Base-by-base conservation (phyloP, 1,284 basidiomycete genomes). In the Leccinum proliferum region DNA sequence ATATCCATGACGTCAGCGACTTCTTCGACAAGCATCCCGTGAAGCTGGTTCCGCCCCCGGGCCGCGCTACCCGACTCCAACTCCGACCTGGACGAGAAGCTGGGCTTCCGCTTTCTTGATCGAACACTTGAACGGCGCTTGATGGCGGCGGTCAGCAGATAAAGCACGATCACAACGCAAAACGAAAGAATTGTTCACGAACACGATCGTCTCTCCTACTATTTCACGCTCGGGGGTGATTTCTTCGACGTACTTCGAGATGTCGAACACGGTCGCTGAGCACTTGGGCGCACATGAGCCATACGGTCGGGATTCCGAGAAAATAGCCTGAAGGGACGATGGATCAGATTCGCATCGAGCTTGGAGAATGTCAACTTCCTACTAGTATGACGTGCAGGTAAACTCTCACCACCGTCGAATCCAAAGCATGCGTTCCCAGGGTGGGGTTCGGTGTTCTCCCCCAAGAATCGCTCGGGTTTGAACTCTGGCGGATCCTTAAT, bases 21-120 rank as follows among this genome's bases (percentile, higher is more conserved):
- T 95, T 95, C 76, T 81, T 90, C 65, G 89, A 94, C 63, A 88
- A 94, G 73, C 93, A 96, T 75, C 93, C 93, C 29, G 93, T 48
- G 5, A 21, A 48, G 43, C 43, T 18, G 43, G n/a, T 4, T n/a
- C 6, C 32, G 35, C 35, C 35, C 10, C 35, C 35, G 7, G 6
- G 37, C 37, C 37, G 37, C 37, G 3, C 39, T 14, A 41, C 39
- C 6, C 18, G 18, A 41, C 39, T 41, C 39, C 39, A 11, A 41
- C 8, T 41, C 21, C 10, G n/a, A 25, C n/a, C 46, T 77, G 75
- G 46, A 86, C 78, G 5, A 85, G 72, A 15, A 74, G 72, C 50
- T 78, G 69, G 1, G 82, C 80, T 65, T 77, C 78, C 46, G 76
- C 72, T 1, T 82, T 82, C 64, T 74, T 81, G 66, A 87, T 80